Conservation (phyloP, 805 yeast genomes). For the Metschnikowia colocasiae region DNA sequence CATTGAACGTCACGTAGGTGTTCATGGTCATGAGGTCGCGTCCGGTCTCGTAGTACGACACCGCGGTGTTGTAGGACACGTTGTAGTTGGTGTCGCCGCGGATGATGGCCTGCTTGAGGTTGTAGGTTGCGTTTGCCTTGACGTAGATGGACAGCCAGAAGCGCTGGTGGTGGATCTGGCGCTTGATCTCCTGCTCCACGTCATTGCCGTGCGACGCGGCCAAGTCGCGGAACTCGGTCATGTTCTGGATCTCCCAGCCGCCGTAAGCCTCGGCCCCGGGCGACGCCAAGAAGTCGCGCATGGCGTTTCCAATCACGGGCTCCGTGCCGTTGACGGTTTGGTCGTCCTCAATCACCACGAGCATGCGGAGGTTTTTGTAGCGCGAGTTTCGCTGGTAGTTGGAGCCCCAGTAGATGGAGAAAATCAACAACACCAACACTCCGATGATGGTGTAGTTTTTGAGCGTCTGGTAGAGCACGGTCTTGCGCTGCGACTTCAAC, state of each 20-base stretch:
- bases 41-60: slow-evolving; percentile 57
- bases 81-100: slow-evolving; percentile 29
- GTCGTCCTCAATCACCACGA: slow-evolving; percentile 39
- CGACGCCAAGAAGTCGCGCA: slow-evolving; percentile 12
- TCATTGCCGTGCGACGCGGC: slow-evolving; percentile 26
- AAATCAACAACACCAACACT: slow-evolving; percentile 32
- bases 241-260: slow-evolving; percentile 35
- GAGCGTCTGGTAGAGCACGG: slow-evolving; percentile 17
- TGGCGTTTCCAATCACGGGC: slow-evolving; percentile 30
- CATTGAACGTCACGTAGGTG: slow-evolving; percentile 38
- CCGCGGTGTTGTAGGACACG: slow-evolving; percentile 29
- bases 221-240: slow-evolving; percentile 23
- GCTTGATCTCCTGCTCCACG: slow-evolving; percentile 36
- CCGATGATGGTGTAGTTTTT: slow-evolving; percentile 31
- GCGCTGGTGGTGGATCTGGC: slow-evolving; percentile 48
- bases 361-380: slow-evolving; percentile 31
- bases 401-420: slow-evolving; percentile 51
- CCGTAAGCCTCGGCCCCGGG: slow-evolving; percentile 24
- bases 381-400: slow-evolving; percentile 30
- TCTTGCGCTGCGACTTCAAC: slow-evolving; percentile 21
- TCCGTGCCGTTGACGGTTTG: slow-evolving; percentile 18
- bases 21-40: slow-evolving; percentile 54
- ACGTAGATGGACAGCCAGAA: slow-evolving; percentile 66
- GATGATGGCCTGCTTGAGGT: slow-evolving; percentile 38
- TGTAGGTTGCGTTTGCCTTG: slow-evolving; percentile 42